Evolutionary conservation across 305 asterid genomes (phyloP), one percentile per base, ranked within the genome.

Genomic region (Fraxinus baroniana): DNA sequence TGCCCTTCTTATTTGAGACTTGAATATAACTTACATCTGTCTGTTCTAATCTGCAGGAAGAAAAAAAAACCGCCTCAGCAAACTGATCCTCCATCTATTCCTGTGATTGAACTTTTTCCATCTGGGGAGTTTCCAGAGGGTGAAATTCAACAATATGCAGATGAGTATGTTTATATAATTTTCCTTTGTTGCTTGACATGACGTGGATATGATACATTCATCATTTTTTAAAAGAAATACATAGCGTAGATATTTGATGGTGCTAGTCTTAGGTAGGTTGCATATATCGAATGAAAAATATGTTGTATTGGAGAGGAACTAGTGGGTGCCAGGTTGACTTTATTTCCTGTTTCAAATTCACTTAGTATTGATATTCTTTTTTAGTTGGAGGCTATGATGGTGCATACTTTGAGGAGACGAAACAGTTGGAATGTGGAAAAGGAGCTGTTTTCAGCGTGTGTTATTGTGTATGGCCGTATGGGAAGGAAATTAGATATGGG

Each of bases 61-160:
- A 95, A 94, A 78, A 94, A 91, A 79, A 97, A 89, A 86, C 87
- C 91, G 17, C 86, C 80, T 32, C 92, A 90, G 90, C 98, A 95
- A 86, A 94, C 98, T 71, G 98, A 92, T 86, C 97, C 97, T 2
- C 99, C 98, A 49, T 85, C 99, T 18, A 90, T 95, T 84, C 97
- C 99, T 74, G 94, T 94, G 15, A 85, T 70, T 33, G 94, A 94
- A 79, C 98, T 95, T 82, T 94, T 92, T 84, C 86, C 98, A 22
- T 90, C 95, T 76, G 98, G 97, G 75, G 99, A 94, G 84, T 95
- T 92, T 86, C 99, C 98, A 2, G 97, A 95, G 97, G 98, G 99
- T 87, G 99, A 95, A 93, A 93, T 94, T 89, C 99, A 92, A 85
- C 91, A 95, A 76, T 95, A 95, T 85, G 93, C 93, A 87, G 94